These are phyloP conservation scores for Aureobasidium pullulans DNA, from an alignment of 2,329 filamentous ascomycete species.

Conservation along the genomic window DNA sequence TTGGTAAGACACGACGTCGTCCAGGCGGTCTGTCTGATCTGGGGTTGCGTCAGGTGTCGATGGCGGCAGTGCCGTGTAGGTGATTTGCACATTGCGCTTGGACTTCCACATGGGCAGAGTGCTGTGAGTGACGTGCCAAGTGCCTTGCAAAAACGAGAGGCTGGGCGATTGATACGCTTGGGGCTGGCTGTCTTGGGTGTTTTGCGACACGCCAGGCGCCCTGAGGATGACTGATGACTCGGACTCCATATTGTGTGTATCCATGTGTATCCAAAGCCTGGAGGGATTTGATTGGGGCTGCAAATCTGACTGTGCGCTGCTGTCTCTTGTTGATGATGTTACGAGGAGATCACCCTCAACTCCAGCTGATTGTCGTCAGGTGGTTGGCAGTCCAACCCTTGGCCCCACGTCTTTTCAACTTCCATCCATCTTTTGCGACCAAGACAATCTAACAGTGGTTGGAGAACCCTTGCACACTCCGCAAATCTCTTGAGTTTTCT, in stretches of 20 bases:
- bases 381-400: conserved; percentile 6
- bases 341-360: background rate
- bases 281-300: background rate
- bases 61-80: conserved; percentile 52
- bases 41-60: conserved; percentile 25
- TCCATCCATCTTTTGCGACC: conserved; percentile 7
- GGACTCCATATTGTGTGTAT: background rate
- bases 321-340: conserved; percentile 11
- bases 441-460: conserved; percentile 4
- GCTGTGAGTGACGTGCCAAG: conserved; percentile 68
- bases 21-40: conserved; percentile 45
- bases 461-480: conserved; percentile 5
- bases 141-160: conserved; percentile 55
- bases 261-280: background rate
- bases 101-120: conserved; percentile 74
- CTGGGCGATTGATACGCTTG: conserved; percentile 39
- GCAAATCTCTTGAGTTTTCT: background rate
- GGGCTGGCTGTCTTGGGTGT: conserved; percentile 13
- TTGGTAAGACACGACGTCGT: conserved; percentile 69
- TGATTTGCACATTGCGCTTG: conserved; percentile 73
- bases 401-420: conserved; percentile 5
- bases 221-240: conserved; percentile 26
- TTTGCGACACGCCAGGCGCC: conserved; percentile 33
- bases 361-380: background rate
- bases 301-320: background rate